phyloP scores from a whole-genome alignment of 73 alveolate species.

The Vitrella brassicaformis region DNA sequence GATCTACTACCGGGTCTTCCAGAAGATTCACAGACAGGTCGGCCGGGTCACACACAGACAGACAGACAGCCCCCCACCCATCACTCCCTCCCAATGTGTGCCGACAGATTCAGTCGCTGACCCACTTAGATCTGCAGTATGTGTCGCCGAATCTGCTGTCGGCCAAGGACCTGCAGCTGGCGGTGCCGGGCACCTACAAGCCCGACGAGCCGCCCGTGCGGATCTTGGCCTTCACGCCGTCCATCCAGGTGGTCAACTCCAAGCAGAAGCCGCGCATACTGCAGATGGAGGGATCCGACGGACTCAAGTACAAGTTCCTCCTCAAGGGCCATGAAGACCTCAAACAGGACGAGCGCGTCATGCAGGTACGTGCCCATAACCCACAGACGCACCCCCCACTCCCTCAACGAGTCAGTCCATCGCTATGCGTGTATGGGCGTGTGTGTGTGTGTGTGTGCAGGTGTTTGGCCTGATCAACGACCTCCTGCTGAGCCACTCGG shows the following conservation, averaged over 20 bases:
- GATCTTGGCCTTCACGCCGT: constrained; percentile 64
- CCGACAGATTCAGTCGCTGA: constrained; percentile 31
- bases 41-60: too few species aligned
- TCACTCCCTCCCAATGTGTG: too few species aligned
- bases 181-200: constrained; percentile 72
- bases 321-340: constrained; percentile 95
- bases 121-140: constrained; percentile 35
- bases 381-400: neutral
- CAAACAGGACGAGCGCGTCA: constrained; percentile 96
- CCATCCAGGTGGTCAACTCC: constrained; percentile 67
- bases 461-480: constrained; percentile 85
- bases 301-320: constrained; percentile 78
- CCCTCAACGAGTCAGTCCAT: neutral
- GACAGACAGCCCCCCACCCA: too few species aligned
- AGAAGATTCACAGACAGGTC: constrained; percentile 27
- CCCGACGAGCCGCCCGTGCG: constrained; percentile 56
- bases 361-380: constrained; percentile 44
- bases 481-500: constrained; percentile 76
- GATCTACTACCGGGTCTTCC: constrained; percentile 44
- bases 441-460: too few species aligned
- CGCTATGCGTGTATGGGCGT: too few species aligned
- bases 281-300: constrained; percentile 79
- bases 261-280: constrained; percentile 90
- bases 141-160: constrained; percentile 52
- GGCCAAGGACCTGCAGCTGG: constrained; percentile 54